Base-by-base conservation (phyloP, 305 asterid genomes). In the Fraxinus platypoda region DNA sequence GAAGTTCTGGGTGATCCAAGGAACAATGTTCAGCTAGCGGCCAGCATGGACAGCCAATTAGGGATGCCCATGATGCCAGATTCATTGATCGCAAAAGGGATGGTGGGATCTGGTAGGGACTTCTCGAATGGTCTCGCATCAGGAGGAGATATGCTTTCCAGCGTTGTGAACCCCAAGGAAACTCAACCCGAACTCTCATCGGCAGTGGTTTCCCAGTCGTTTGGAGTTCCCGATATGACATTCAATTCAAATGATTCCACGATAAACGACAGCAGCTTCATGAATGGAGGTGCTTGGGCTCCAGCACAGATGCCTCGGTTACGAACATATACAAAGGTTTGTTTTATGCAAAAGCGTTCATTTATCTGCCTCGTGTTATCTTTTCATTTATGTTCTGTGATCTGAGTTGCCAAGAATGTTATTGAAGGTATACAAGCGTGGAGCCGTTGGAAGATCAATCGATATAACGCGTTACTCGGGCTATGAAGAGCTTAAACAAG, bases 401-500 rank as follows among this genome's bases (percentile, higher is more conserved):
- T 31, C 89, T 80, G 64, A 88, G 83, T 49, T 75, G 43, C 64
- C 12, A 43, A 46, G 78, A 83, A 78, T 37, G 80, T 83, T 86
- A 52, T 77, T 88, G 80, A 77, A 96, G 99, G 99, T 97, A 74
- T 93, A 97, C 93, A 97, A 97, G 84, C 96, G 99, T 15, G 99
- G 99, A 77, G 98, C 99, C 78, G 99, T 97, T 46, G 99, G 99
- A 80, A 89, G 98, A 80, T 94, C 97, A 38, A 93, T 97, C 13
- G 99, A 97, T 85, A 91, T 97, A 28, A 25, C 88, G 0, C 96
- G 96, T 71, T 97, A 97, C 84, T 89, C 97, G 11, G 97, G 98
- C 66, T 72, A 72, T 17, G 76, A 72, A 72, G 76, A 72, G 46
- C 76, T 72, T 33, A 72, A 72, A 72, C 76, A 93, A 80, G 98